Base-by-base conservation (phyloP, 108 stramenopile genomes). In the Pseudonitzschia pungens region DNA sequence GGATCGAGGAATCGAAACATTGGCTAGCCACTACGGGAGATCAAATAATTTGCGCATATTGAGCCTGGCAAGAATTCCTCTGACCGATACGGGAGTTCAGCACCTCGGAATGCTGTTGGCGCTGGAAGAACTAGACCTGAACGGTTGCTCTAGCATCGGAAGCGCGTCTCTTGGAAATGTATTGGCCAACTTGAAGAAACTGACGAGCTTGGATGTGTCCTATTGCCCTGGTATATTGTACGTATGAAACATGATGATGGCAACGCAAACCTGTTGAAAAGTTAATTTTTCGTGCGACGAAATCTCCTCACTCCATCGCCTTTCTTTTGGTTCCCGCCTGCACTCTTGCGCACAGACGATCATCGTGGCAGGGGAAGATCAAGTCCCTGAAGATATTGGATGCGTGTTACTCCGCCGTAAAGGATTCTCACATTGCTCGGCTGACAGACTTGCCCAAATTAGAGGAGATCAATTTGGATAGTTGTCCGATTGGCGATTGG, bases 301-400 rank as follows among this genome's bases (percentile, higher is more conserved):
- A n/a, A n/a, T 54, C n/a, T 54, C 7, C 53, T 54, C 53, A 54
- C 53, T 6, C 36, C 22, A 54, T 53, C 54, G n/a, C 44, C 56
- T 68, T 56, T 40, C 43, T 74, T 60, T 20, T 41, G 33, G 4
- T 36, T 69, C 69, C 44, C 57, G 32, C 26, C 54, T 32, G 64
- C 63, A 4, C 44, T 63, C 11, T 21, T 53, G 22, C 26, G 32
- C 71, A 41, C 60, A 90, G 86, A 4, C 87, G 89, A 12, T 75
- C 87, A 12, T 83, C 87, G n/a, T 95, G 91, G 91, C 93, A 95
- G 72, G 91, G 91, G n/a, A 89, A 88, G 67, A 85, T 95, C 53
- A 75, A 85, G 26, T 54, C 68, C 6, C 69, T 95, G 11, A 86
- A 86, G 62, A 76, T 80, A 8, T 79, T 95, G 51, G 85, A 88